These are phyloP conservation scores for Fragaria iinumae DNA, from an alignment of 306 rosid species.

Conservation along the genomic window DNA sequence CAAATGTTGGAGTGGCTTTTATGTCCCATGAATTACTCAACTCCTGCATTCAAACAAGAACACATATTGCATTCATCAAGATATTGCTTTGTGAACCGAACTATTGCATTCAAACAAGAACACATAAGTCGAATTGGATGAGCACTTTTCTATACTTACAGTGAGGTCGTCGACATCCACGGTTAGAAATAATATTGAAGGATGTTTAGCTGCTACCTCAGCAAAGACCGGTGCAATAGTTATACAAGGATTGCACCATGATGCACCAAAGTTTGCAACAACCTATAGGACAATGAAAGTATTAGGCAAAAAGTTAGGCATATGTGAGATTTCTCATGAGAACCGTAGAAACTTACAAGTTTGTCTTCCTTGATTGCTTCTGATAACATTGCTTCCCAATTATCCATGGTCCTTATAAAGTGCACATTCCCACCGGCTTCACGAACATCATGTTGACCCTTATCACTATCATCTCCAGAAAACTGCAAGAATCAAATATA, in stretches of 20 bases:
- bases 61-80: neutral
- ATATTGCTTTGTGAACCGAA: neutral
- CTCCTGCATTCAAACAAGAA: slow-evolving; percentile 41
- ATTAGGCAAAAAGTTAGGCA: neutral
- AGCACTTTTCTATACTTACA: slow-evolving; percentile 33
- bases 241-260: slow-evolving; percentile 83
- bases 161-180: slow-evolving; percentile 78
- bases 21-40: slow-evolving; percentile 76
- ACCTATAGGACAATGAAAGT: slow-evolving; percentile 42
- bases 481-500: slow-evolving; percentile 19
- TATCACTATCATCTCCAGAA: slow-evolving; percentile 4
- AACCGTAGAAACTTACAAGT: slow-evolving; percentile 48
- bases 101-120: neutral
- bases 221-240: slow-evolving; percentile 49
- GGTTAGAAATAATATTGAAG: slow-evolving; percentile 59
- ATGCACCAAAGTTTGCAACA: slow-evolving; percentile 74
- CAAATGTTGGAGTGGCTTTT: slow-evolving; percentile 86
- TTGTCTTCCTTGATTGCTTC: slow-evolving; percentile 69
- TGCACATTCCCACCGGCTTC: slow-evolving; percentile 61
- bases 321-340: neutral
- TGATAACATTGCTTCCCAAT: slow-evolving; percentile 68
- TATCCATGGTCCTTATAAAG: slow-evolving; percentile 55
- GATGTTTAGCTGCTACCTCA: slow-evolving; percentile 68
- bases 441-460: slow-evolving; percentile 29
- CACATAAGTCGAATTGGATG: neutral